Percentiles rank a stretch among this genome's conserved stretches.
phyloP scores from a whole-genome alignment of 169 alveolate genomes.

The Plasmodium gaboni region DNA sequence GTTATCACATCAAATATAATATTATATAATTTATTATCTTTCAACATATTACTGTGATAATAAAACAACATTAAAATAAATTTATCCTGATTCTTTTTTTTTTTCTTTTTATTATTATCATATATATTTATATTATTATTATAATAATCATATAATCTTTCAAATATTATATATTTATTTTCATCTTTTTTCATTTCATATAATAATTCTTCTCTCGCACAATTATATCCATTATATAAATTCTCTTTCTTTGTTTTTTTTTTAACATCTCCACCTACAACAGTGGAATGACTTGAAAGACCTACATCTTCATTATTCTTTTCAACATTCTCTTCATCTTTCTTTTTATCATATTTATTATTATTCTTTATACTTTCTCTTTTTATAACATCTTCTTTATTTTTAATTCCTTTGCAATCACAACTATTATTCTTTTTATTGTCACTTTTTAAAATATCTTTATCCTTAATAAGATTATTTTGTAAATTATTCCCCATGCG shows the following conservation, averaged over 20 bases:
- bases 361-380: background rate
- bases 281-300: constrained; percentile 6
- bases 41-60: constrained; percentile 21
- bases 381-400: background rate
- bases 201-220: constrained; percentile 24
- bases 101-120: constrained; percentile 14
- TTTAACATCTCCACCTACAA: background rate
- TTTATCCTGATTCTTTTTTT: background rate
- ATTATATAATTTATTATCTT: constrained; percentile 6
- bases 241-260: background rate
- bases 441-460: background rate
- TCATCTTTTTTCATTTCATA: constrained; percentile 22
- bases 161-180: constrained; percentile 11
- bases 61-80: constrained; percentile 49
- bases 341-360: background rate
- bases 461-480: background rate
- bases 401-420: background rate
- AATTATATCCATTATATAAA: background rate
- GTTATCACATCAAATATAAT: constrained; percentile 19
- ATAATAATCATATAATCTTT: constrained; percentile 25
- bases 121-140: background rate
- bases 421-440: background rate
- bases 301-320: constrained; percentile 6
- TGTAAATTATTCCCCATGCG: background rate
- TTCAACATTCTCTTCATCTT: constrained; percentile 1